Conservation (phyloP, 1,284 basidiomycete species). For the Cutaneotrichosporon sp. region DNA sequence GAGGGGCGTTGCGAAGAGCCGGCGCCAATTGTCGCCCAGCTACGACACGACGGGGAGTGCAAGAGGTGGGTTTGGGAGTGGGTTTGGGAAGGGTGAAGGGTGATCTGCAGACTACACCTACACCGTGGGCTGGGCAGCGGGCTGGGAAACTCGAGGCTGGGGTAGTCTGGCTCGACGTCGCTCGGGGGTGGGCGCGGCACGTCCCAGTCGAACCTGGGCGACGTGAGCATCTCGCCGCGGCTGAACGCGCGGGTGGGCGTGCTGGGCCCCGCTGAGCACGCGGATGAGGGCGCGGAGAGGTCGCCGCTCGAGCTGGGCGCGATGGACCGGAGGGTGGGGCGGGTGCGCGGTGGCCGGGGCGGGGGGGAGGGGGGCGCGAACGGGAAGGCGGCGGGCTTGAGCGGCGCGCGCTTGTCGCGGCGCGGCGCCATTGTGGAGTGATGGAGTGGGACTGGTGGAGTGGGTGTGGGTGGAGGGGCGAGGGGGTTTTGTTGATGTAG, state of each 20-base stretch:
- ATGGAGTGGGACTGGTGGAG: too few relatives aligned
- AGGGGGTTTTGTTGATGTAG: not conserved
- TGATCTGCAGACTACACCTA: too few relatives aligned
- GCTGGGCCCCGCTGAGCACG: not conserved
- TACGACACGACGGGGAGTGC: too few relatives aligned
- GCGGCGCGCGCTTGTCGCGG: not conserved
- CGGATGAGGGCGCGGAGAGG: not conserved
- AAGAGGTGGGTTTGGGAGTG: too few relatives aligned
- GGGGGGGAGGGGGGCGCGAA: not conserved
- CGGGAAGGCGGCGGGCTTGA: not conserved
- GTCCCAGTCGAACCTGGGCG: conserved; percentile 1
- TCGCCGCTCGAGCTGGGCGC: not conserved
- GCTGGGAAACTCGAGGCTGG: conserved; percentile 6
- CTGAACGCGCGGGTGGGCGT: not conserved
- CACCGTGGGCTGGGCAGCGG: conserved; percentile 2
- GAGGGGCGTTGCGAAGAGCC: too few relatives aligned
- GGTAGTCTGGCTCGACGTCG: not conserved
- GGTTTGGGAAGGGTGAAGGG: too few relatives aligned
- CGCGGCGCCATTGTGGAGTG: not conserved
- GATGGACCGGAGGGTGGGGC: not conserved
- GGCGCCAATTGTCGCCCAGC: too few relatives aligned
- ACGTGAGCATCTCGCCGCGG: not conserved
- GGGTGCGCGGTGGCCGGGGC: not conserved
- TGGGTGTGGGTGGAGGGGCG: not conserved
- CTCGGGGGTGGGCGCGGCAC: conserved; percentile 5